Conservation (phyloP, 306 rosid species). For the Acacia crassicarpa region DNA sequence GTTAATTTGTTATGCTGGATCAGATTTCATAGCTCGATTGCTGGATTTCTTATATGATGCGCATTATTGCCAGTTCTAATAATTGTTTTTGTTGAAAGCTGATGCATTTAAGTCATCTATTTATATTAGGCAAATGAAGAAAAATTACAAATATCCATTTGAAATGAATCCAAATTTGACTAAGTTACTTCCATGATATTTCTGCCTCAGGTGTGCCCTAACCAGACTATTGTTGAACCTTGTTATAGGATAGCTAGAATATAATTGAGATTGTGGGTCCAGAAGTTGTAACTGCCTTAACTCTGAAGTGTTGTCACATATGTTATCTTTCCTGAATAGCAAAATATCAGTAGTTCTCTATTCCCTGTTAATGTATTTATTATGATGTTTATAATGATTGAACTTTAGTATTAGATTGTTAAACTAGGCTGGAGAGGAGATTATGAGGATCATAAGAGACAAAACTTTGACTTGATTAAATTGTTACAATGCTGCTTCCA, state of each 20-base stretch:
- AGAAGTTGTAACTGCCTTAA: neutral
- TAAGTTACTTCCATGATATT: neutral
- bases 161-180: neutral
- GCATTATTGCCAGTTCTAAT: conserved; percentile 12
- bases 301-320: neutral
- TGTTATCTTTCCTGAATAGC: conserved; percentile 2
- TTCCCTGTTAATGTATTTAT: neutral
- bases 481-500: conserved; percentile 19
- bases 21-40: neutral
- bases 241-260: conserved; percentile 14
- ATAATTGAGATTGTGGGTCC: neutral
- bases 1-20: conserved; percentile 1
- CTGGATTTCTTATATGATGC: neutral
- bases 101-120: neutral
- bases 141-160: neutral
- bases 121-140: neutral
- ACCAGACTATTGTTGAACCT: neutral
- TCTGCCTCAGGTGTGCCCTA: neutral
- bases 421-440: neutral
- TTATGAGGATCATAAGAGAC: conserved; percentile 10
- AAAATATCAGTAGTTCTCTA: neutral
- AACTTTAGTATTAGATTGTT: neutral
- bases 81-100: neutral
- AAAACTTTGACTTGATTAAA: conserved; percentile 7
- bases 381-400: conserved; percentile 3